phyloP scores from a whole-genome alignment of 2,329 filamentous ascomycete genomes.

The Lizonia empirigonia region DNA sequence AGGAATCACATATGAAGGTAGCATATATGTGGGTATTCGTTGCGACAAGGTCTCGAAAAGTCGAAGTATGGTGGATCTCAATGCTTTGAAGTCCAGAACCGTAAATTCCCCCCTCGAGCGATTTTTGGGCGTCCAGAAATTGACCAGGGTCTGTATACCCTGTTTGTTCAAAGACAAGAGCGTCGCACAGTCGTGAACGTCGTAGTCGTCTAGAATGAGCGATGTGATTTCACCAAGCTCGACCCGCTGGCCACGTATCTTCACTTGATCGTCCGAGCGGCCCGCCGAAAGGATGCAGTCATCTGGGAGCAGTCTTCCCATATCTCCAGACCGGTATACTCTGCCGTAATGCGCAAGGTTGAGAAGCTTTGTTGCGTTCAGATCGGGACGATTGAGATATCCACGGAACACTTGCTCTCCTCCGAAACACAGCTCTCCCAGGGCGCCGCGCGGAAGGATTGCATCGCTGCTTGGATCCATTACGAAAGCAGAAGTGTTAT shows the following conservation, averaged over 20 bases:
- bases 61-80: slow-evolving; percentile 32
- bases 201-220: slow-evolving; percentile 58
- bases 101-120: slow-evolving; percentile 37
- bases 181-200: slow-evolving; percentile 67
- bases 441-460: slow-evolving; percentile 69
- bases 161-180: slow-evolving; percentile 59
- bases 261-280: slow-evolving; percentile 78
- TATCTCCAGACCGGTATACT: slow-evolving; percentile 82
- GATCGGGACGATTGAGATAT: slow-evolving; percentile 69
- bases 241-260: slow-evolving; percentile 78
- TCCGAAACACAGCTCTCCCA: slow-evolving; percentile 86
- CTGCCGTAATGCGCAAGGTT: slow-evolving; percentile 70
- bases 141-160: slow-evolving; percentile 62
- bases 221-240: slow-evolving; percentile 78
- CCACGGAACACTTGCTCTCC: slow-evolving; percentile 78
- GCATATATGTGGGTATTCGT: slow-evolving; percentile 74
- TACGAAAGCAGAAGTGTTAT: slow-evolving; percentile 78
- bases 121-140: slow-evolving; percentile 67
- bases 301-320: slow-evolving; percentile 78
- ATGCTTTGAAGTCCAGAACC: slow-evolving; percentile 47
- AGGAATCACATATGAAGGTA: slow-evolving; percentile 75
- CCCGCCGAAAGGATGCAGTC: slow-evolving; percentile 76
- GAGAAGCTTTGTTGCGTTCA: slow-evolving; percentile 71
- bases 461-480: slow-evolving; percentile 48
- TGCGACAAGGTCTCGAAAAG: slow-evolving; percentile 63